Percentiles rank a stretch among this genome's conserved stretches.
Evolutionary conservation across 2,329 filamentous ascomycete genomes (phyloP).

Genomic region (Ascochyta pisi): DNA sequence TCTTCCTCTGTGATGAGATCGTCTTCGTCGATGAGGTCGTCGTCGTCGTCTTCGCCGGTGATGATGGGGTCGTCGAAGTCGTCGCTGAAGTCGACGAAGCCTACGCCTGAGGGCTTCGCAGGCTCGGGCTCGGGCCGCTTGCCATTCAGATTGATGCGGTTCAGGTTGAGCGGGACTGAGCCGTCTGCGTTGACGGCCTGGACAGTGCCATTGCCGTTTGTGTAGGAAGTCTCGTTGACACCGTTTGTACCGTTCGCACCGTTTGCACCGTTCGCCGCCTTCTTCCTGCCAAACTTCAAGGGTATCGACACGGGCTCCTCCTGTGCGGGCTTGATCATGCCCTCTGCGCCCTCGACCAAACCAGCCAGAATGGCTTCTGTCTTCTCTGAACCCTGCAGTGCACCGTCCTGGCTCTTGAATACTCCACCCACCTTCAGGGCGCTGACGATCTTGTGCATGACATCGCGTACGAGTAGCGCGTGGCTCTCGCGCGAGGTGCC

Average conservation of each 20-base stretch:
- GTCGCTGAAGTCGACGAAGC: slow-evolving; percentile 67
- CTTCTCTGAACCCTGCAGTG: slow-evolving; percentile 62
- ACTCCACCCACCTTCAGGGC: slow-evolving; percentile 74
- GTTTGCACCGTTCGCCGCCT: slow-evolving; percentile 50
- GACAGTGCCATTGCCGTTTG: slow-evolving; percentile 26
- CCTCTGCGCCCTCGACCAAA: slow-evolving; percentile 67
- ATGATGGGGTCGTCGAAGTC: slow-evolving; percentile 64
- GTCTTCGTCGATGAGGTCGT: slow-evolving; percentile 92
- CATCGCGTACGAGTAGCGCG: slow-evolving; percentile 68
- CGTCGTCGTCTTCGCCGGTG: slow-evolving; percentile 75
- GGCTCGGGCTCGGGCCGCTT: slow-evolving; percentile 52
- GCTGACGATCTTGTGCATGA: slow-evolving; percentile 73
- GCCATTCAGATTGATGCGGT: slow-evolving; percentile 46
- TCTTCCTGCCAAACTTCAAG: slow-evolving; percentile 71
- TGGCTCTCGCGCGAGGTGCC: slow-evolving; percentile 67
- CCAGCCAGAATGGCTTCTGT: slow-evolving; percentile 88
- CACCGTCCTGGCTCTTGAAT: slow-evolving; percentile 72
- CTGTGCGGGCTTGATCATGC: slow-evolving; percentile 77
- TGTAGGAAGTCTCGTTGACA: slow-evolving; percentile 28
- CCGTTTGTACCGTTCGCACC: slow-evolving; percentile 26
- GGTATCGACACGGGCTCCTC: slow-evolving; percentile 63
- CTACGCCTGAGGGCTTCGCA: slow-evolving; percentile 45
- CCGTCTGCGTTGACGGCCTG: slow-evolving; percentile 42
- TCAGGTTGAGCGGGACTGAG: slow-evolving; percentile 44
- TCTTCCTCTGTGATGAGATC: slow-evolving; percentile 86